Evolutionary conservation across 2,329 filamentous ascomycete species (phyloP), one percentile per base, ranked within the genome.

Genomic region (Coniochaeta pulveracea): DNA sequence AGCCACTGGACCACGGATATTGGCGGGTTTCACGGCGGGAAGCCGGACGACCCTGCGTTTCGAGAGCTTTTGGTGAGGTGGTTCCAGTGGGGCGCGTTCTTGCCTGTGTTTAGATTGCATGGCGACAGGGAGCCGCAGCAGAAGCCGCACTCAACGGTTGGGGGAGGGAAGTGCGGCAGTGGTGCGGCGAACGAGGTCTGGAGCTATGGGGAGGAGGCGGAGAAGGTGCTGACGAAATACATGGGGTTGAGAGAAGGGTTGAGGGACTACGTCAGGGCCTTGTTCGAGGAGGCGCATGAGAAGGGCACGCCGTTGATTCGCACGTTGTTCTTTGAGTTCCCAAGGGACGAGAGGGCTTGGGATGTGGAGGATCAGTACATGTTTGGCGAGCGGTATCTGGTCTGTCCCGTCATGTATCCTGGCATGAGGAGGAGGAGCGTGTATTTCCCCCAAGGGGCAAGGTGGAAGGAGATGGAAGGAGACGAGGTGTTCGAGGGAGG

Each of bases 1-100:
- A 66, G 73, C 0, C 80, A 75, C 75, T 81, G 73, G 72, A 81
- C 76, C 0, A 81, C 76, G 1, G 76, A 81, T 43, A 80, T 81
- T 34, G 76, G 77, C 2, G 77, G 77, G 1, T 81, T 82, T 45
- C 76, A 80, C 44, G 76, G 76, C 5, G 76, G 76, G 0, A 61
- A 76, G 38, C 71, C 74, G 0, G 49, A 57, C 1, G 64, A 76
- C 29, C 51, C 57, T 2, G 56, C 44, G 0, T 81, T 80, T 50
- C 60, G 72, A 6, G 76, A 81, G 45, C 53, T 81, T 0, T 72
- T 80, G 37, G 66, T 74, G 1, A 57, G 77, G 2, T 81, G 76
- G 77, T 81, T 81, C 49, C 76, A 80, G 44, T 81, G 75, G 73
- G 76, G 69, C 1, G 56, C 73, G 0, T 80, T 76, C 45, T 78